phyloP scores from a whole-genome alignment of 352 stramenopile genomes.

The Aphanomyces astaci region DNA sequence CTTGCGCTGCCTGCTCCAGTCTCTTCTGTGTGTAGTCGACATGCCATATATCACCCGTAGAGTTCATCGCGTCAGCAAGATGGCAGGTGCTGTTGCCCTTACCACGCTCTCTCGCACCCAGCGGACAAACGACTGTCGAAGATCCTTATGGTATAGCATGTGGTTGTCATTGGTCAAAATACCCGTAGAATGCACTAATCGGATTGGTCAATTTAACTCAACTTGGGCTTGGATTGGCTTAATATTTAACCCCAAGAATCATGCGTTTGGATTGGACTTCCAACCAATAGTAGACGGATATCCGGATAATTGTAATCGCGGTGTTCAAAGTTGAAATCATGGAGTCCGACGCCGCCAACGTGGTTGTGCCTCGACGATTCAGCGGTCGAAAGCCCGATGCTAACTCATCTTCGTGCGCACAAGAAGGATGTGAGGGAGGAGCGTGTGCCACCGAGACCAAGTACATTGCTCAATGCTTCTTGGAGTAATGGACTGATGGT shows the following conservation, averaged over 20 bases:
- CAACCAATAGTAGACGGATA: constrained; percentile 1
- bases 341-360: not conserved
- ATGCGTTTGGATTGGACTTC: not conserved
- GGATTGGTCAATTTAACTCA: not conserved
- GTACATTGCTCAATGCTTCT: not conserved
- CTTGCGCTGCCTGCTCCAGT: constrained; percentile 18
- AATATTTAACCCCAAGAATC: too few relatives aligned
- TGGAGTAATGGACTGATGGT: not conserved
- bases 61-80: constrained; percentile 3
- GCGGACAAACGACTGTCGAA: not conserved
- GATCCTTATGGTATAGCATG: too few relatives aligned
- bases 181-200: not conserved
- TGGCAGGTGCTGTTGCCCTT: not conserved
- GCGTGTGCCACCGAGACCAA: constrained; percentile 6
- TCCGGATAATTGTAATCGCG: constrained; percentile 2
- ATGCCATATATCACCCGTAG: constrained; percentile 19
- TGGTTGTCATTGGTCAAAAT: not conserved
- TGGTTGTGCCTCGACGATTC: constrained; percentile 11
- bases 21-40: constrained; percentile 21
- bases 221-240: not conserved
- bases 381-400: constrained; percentile 1
- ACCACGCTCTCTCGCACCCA: not conserved
- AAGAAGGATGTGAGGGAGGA: not conserved
- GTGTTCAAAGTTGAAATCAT: not conserved
- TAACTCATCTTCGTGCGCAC: not conserved